Percentiles rank a stretch among this genome's conserved stretches.
phyloP scores from a whole-genome alignment of 805 yeast genomes.

The Yarrowia bubula region DNA sequence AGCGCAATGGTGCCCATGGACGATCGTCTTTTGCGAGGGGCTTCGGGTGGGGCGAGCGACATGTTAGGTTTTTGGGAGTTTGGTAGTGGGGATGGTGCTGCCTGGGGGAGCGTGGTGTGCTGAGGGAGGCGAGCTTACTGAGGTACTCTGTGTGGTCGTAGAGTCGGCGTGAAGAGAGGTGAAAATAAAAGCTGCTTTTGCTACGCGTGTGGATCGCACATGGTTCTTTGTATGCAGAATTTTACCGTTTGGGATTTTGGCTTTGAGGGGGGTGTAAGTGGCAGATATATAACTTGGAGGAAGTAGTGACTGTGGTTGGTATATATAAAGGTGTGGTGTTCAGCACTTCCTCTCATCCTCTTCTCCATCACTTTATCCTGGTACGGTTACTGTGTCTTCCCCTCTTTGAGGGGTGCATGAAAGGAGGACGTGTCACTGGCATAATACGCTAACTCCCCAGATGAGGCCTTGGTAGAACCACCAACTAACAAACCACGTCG shows the following conservation, averaged over 20 bases:
- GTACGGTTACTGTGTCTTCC: too few species aligned
- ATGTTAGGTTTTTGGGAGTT: not conserved
- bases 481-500: not conserved
- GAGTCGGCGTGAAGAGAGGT: not conserved
- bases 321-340: not conserved
- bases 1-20: slow-evolving; percentile 72
- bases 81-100: not conserved
- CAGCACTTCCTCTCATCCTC: too few species aligned
- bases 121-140: too few species aligned
- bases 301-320: not conserved
- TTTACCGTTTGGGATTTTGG: not conserved
- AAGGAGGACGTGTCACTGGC: slow-evolving; percentile 6
- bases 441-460: not conserved
- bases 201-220: not conserved
- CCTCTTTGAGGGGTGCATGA: slow-evolving; percentile 8
- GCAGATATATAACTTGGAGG: too few species aligned
- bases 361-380: too few species aligned
- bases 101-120: not conserved
- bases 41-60: not conserved
- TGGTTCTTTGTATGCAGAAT: slow-evolving; percentile 2
- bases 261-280: not conserved
- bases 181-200: not conserved
- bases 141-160: too few species aligned
- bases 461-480: not conserved
- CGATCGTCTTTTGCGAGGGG: slow-evolving; percentile 46